Evolutionary conservation across 148 eudicot genomes (phyloP).

Genomic region (Camellia sinensis): DNA sequence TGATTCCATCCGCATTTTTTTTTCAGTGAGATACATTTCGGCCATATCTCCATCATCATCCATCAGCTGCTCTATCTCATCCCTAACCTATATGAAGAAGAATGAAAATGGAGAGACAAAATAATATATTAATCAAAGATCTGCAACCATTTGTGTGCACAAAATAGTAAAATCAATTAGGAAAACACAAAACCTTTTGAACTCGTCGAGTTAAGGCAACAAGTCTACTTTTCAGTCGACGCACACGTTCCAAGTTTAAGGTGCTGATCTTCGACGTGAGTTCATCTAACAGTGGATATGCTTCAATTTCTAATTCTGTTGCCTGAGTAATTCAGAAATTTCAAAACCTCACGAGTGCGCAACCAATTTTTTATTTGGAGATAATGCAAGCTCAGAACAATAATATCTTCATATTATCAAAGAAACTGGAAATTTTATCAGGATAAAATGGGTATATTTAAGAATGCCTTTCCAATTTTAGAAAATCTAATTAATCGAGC

Average conservation of each 20-base stretch:
- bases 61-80: conserved; percentile 99
- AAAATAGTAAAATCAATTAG: neutral
- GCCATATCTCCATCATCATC: conserved; percentile 99
- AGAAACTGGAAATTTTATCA: neutral
- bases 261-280: conserved; percentile 96
- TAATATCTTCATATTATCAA: neutral
- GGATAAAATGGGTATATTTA: neutral
- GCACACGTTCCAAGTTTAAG: conserved; percentile 79
- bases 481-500: neutral
- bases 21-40: conserved; percentile 97
- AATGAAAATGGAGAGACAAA: neutral
- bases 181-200: conserved; percentile 62
- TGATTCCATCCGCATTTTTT: conserved; percentile 75
- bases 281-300: conserved; percentile 96
- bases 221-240: conserved; percentile 92
- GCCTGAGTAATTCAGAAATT: conserved; percentile 49
- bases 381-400: neutral
- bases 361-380: neutral
- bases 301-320: conserved; percentile 90
- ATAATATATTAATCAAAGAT: neutral
- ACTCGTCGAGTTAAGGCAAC: conserved; percentile 92
- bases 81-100: conserved; percentile 60
- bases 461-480: neutral
- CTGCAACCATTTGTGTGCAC: neutral
- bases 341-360: neutral